Evolutionary conservation across 345 rosid species (phyloP), one percentile per base, ranked within the genome.

Genomic region (Acer negundo): DNA sequence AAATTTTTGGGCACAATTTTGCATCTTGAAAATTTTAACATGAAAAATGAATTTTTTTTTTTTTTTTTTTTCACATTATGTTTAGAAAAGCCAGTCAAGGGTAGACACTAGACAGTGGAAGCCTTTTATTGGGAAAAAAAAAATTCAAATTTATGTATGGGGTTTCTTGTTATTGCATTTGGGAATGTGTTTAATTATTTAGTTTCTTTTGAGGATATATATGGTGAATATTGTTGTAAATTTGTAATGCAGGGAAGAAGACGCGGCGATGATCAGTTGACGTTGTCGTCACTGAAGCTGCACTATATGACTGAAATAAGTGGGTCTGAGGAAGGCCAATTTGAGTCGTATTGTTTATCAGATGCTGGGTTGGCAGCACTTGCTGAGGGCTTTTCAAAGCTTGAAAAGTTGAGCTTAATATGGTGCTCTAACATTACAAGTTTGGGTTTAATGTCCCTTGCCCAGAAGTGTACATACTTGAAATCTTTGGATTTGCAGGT

Each of bases 401-500:
- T 90, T 24, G 95, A 92, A 79, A 90, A 86, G 80, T 84, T 93
- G 85, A 95, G 93, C 90, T 78, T 95, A 70, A 86, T 95, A 20
- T 95, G 97, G 94, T 95, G 98, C 86, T 89, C 97, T 12, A 84
- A 83, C 73, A 78, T 95, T 78, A 84, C 98, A 61, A 90, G 90
- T 81, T 35, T 55, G 69, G 98, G 98, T 59, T 81, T 95, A 77
- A 62, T 62, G 66, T 89, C 90, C 74, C 83, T 95, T 79, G 92
- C 93, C 59, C 79, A 84, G 76, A 90, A 76, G 76, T 95, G 97
- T 76, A 73, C 70, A 62, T 86, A 74, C 74, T 87, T 93, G 82
- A 91, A 63, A 75, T 88, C 97, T 79, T 85, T 93, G 83, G 97
- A 95, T 87, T 81, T 93, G 74, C 97, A 95, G 95, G 97, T 91